phyloP scores from a whole-genome alignment of 768 basidiomycete genomes.

The Tricholoma sp. region DNA sequence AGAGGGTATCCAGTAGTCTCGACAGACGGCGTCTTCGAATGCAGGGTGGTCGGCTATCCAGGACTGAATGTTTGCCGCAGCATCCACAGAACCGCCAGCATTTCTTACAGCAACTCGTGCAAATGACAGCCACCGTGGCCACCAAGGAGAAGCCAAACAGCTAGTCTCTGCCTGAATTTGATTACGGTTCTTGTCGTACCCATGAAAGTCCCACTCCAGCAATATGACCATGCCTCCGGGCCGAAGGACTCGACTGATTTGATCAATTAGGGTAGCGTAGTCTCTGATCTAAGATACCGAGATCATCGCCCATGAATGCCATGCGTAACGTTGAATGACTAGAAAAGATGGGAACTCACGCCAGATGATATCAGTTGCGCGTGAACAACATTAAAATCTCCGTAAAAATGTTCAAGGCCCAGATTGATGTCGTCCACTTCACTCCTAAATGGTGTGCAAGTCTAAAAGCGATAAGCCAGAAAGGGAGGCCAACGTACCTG shows the following conservation, averaged over 20 bases:
- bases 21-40: constrained; percentile 55
- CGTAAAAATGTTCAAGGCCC: constrained; percentile 77
- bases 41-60: constrained; percentile 52
- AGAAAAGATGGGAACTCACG: constrained; percentile 36
- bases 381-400: constrained; percentile 73
- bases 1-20: constrained; percentile 60
- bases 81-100: constrained; percentile 60
- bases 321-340: constrained; percentile 1
- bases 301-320: constrained; percentile 10
- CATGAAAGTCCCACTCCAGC: constrained; percentile 63
- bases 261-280: constrained; percentile 57
- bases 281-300: constrained; percentile 49
- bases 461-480: constrained; percentile 3
- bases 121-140: constrained; percentile 58
- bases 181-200: constrained; percentile 49
- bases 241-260: constrained; percentile 61
- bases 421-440: constrained; percentile 85
- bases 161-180: constrained; percentile 39
- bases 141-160: constrained; percentile 48
- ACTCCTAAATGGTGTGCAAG: constrained; percentile 40
- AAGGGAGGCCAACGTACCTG: constrained; percentile 36
- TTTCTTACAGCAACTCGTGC: constrained; percentile 46
- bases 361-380: constrained; percentile 68
- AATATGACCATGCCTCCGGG: constrained; percentile 66
- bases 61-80: constrained; percentile 46